phyloP scores from a whole-genome alignment of 345 rosid species.

The Hibiscus syriacus region DNA sequence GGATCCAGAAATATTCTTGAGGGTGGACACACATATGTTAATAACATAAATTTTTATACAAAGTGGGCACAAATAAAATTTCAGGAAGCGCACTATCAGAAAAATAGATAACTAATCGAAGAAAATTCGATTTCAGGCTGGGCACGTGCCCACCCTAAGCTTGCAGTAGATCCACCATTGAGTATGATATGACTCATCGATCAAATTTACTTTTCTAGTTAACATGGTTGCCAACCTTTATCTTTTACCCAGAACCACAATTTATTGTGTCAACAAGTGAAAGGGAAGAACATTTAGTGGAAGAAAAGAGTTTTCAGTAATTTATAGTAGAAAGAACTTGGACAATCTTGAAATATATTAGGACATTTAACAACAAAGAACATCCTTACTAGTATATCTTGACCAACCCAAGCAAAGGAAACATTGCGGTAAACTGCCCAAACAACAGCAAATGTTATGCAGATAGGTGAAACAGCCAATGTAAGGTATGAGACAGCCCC shows the following conservation, averaged over 20 bases:
- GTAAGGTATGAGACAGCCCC: constrained; percentile 87
- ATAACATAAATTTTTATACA: too few species aligned
- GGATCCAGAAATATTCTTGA: too few species aligned
- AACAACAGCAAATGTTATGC: constrained; percentile 74
- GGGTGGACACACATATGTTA: too few species aligned
- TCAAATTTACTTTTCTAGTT: neutral
- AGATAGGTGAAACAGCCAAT: constrained; percentile 82
- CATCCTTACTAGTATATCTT: constrained; percentile 85
- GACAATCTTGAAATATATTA: constrained; percentile 4
- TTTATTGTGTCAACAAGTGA: neutral
- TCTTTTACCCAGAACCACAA: neutral
- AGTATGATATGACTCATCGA: neutral
- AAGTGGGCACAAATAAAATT: too few species aligned
- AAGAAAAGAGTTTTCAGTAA: neutral
- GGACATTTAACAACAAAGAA: constrained; percentile 1
- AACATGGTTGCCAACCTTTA: neutral
- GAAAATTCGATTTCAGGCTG: too few species aligned
- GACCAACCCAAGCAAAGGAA: constrained; percentile 91
- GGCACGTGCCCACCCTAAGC: too few species aligned
- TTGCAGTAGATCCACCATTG: too few species aligned
- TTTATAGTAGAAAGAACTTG: neutral
- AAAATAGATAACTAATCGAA: too few species aligned
- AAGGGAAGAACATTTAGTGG: neutral
- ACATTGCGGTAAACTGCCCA: constrained; percentile 72
- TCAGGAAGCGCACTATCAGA: too few species aligned